phyloP scores from a whole-genome alignment of 164 flowering plant species.

The Litsea cubeba region DNA sequence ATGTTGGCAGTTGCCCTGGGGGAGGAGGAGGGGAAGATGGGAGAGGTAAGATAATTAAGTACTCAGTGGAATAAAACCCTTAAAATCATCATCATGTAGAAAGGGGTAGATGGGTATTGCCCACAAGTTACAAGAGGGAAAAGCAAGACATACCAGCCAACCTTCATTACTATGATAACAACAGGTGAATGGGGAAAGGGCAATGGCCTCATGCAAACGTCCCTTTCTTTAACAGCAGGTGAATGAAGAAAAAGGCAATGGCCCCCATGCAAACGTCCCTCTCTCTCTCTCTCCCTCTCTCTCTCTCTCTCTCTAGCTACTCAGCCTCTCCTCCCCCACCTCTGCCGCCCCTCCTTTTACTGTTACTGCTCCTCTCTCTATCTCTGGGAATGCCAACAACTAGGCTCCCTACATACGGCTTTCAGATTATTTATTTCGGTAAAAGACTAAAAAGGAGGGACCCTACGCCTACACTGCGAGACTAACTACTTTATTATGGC shows the following conservation, averaged over 20 bases:
- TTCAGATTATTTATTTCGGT: neutral
- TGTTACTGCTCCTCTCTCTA: slow-evolving; percentile 45
- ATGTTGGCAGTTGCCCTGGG: slow-evolving; percentile 9
- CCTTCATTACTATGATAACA: slow-evolving; percentile 49
- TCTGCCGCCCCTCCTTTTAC: slow-evolving; percentile 45
- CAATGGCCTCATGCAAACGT: slow-evolving; percentile 58
- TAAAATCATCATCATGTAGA: too few relatives aligned
- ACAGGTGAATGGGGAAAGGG: slow-evolving; percentile 55
- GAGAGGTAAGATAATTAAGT: neutral
- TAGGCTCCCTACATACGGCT: slow-evolving; percentile 6
- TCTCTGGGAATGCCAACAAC: slow-evolving; percentile 36
- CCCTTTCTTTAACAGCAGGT: slow-evolving; percentile 58
- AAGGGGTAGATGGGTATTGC: neutral
- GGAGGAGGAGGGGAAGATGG: slow-evolving; percentile 19
- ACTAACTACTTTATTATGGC: neutral
- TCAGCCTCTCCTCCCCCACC: slow-evolving; percentile 45
- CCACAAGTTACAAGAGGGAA: slow-evolving; percentile 17
- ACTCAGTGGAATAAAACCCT: too few relatives aligned
- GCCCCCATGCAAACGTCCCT: slow-evolving; percentile 67
- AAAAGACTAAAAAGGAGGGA: too few relatives aligned
- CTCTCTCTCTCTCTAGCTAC: slow-evolving; percentile 44
- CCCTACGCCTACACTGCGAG: neutral
- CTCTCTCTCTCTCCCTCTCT: slow-evolving; percentile 47
- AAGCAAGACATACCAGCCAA: slow-evolving; percentile 23
- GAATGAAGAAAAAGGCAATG: slow-evolving; percentile 46